Percentiles rank a stretch among this genome's conserved stretches.
phyloP scores from a whole-genome alignment of 129 eudicot species.

The Scalesia atractyloides region DNA sequence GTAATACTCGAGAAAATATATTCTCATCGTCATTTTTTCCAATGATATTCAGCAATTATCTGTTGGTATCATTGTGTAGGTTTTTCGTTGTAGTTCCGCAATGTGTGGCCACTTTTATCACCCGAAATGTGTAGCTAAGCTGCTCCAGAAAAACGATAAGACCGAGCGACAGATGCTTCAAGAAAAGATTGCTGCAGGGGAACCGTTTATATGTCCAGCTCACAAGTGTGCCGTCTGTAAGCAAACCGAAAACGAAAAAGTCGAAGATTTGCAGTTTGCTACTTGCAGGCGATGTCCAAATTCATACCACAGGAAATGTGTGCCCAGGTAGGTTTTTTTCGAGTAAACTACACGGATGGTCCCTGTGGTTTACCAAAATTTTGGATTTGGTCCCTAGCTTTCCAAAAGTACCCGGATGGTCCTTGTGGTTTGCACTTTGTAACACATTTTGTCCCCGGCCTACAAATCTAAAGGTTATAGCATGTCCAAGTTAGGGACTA shows the following conservation, averaged over 20 bases:
- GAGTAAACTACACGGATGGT: too few species aligned
- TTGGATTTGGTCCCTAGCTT: background rate
- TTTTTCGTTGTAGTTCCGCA: slow-evolving; percentile 79
- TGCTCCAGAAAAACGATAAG: slow-evolving; percentile 46
- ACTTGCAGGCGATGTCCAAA: slow-evolving; percentile 90
- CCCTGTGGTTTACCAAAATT: too few species aligned
- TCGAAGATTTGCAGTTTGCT: slow-evolving; percentile 69
- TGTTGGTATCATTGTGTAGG: slow-evolving; percentile 44
- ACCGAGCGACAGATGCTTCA: slow-evolving; percentile 39
- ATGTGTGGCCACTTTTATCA: slow-evolving; percentile 91
- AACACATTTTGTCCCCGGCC: too few species aligned
- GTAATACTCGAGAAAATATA: slow-evolving; percentile 12
- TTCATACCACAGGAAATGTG: slow-evolving; percentile 80
- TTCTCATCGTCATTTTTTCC: background rate
- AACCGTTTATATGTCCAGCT: slow-evolving; percentile 74
- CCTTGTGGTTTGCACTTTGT: too few species aligned
- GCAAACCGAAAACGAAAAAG: slow-evolving; percentile 53
- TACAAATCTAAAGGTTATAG: too few species aligned
- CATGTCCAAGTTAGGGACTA: too few species aligned
- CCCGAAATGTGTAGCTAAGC: slow-evolving; percentile 79
- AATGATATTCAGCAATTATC: background rate
- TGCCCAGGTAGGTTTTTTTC: slow-evolving; percentile 55
- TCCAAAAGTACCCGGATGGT: too few species aligned
- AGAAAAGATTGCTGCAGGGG: slow-evolving; percentile 67
- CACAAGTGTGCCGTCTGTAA: slow-evolving; percentile 72